Base-by-base conservation (phyloP, 1,284 basidiomycete genomes). In the Spongispora temasekensis region DNA sequence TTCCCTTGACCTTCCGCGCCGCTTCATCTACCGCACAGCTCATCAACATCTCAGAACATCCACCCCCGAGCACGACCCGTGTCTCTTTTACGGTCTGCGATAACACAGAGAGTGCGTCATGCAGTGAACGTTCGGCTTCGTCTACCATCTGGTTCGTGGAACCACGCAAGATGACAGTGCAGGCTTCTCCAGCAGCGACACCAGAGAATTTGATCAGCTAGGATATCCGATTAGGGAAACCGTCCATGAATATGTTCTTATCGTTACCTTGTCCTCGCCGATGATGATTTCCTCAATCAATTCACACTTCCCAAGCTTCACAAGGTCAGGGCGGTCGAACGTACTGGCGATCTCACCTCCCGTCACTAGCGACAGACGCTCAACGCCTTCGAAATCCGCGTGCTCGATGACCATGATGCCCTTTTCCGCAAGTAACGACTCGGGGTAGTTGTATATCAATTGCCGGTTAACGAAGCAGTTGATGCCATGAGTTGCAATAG, bases 361-460 rank as follows among this genome's bases (percentile, higher is more conserved):
- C 15, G 97, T 98, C 25, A 99, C 97, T 6, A 99, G 83, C 1
- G 95, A 95, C 37, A 99, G 75, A 34, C 97, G 85, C 78, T 99
- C 97, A 10, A 99, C 97, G 62, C 97, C 97, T 75, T 99, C 97
- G 72, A 99, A 99, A 76, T 99, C 97, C 28, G 97, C 97, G 72
- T 99, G 97, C 75, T 99, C 97, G 67, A 99, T 99, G 59, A 89
- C 90, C 87, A 98, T 83, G 77, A 99, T 95, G 58, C 97, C 97
- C 60, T 91, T 90, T 70, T 98, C 97, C 12, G 97, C 85, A 21
- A 99, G 84, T 0, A 99, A 81, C 2, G 90, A 93, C 77, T 99
- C 97, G 50, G 97, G 97, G 76, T 98, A 99, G 83, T 99, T 99
- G 88, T 99, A 99, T 78, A 99, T 95, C 59, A 99, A 84, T 75